Conservation (phyloP, 2,329 filamentous ascomycete species). For the Elsinoe necatrix region DNA sequence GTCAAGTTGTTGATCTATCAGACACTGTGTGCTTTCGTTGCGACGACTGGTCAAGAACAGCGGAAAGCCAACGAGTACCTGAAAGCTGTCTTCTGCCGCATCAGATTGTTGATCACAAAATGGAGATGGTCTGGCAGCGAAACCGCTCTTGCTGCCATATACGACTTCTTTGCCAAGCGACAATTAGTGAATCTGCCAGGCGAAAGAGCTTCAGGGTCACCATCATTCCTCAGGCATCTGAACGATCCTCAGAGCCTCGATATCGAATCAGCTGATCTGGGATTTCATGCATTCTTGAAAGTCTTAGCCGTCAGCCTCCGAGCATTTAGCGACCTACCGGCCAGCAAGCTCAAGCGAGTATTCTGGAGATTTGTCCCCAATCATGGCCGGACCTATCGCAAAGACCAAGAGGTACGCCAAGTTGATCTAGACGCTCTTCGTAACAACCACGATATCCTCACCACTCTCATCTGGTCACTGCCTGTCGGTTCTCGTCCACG, state of each 20-base stretch:
- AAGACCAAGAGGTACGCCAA: constrained; percentile 46
- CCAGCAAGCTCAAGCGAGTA: constrained; percentile 49
- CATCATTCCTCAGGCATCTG: constrained; percentile 45
- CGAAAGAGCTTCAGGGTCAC: constrained; percentile 46
- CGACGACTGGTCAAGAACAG: constrained; percentile 33
- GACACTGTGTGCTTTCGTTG: constrained; percentile 40
- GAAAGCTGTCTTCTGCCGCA: constrained; percentile 44
- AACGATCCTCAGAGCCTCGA: constrained; percentile 37
- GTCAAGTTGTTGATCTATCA: constrained; percentile 40
- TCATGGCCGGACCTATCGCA: constrained; percentile 51
- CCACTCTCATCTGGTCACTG: constrained; percentile 50
- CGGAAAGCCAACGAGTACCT: constrained; percentile 49
- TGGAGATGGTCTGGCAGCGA: constrained; percentile 54
- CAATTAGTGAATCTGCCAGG: constrained; percentile 43
- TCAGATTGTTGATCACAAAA: constrained; percentile 43
- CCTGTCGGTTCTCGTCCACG: constrained; percentile 47
- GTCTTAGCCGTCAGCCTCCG: constrained; percentile 44
- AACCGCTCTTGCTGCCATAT: constrained; percentile 43
- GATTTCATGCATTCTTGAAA: constrained; percentile 54
- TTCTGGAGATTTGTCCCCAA: constrained; percentile 52
- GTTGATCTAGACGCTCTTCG: constrained; percentile 49
- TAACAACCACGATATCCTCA: constrained; percentile 55
- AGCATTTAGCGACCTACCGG: constrained; percentile 40
- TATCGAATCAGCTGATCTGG: constrained; percentile 41
- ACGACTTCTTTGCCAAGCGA: constrained; percentile 52